These are phyloP conservation scores for Alternaria burnsii DNA, from an alignment of 2,329 filamentous ascomycete species.

Conservation along the genomic window DNA sequence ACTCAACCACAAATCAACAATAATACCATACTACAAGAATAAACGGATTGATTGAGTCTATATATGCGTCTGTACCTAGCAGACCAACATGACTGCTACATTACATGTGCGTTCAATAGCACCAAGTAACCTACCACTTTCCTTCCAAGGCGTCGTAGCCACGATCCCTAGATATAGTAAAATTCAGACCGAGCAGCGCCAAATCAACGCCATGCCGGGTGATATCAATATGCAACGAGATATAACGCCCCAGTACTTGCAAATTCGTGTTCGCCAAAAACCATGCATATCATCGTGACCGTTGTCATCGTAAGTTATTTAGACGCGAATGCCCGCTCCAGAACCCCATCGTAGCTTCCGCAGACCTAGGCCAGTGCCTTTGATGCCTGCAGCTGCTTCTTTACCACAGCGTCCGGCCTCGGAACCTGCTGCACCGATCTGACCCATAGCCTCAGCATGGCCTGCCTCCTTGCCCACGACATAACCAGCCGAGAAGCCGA, in stretches of 20 bases:
- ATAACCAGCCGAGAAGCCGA: conserved; percentile 72
- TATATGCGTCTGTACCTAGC: background rate
- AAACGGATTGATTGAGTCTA: background rate
- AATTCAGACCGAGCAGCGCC: conserved; percentile 4
- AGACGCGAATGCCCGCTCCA: conserved; percentile 33
- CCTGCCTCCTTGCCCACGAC: conserved; percentile 68
- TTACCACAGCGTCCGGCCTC: conserved; percentile 47
- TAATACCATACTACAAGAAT: background rate
- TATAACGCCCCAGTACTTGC: background rate
- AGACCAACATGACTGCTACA: background rate
- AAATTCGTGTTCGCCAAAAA: conserved; percentile 1
- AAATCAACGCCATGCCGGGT: conserved; percentile 7
- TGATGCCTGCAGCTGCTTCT: conserved; percentile 40
- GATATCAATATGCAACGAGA: conserved; percentile 2
- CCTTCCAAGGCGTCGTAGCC: conserved; percentile 1
- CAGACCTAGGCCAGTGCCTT: conserved; percentile 41
- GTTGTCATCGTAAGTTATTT: background rate
- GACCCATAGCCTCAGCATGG: conserved; percentile 57
- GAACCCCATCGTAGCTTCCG: conserved; percentile 45
- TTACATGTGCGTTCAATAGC: background rate
- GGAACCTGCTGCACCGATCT: conserved; percentile 37
- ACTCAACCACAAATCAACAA: background rate
- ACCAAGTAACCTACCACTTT: background rate
- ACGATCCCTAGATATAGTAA: background rate
- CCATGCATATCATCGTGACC: background rate